Evolutionary conservation across 768 basidiomycete genomes (phyloP), one percentile per base, ranked within the genome.

Genomic region (Termitomyces sp.): DNA sequence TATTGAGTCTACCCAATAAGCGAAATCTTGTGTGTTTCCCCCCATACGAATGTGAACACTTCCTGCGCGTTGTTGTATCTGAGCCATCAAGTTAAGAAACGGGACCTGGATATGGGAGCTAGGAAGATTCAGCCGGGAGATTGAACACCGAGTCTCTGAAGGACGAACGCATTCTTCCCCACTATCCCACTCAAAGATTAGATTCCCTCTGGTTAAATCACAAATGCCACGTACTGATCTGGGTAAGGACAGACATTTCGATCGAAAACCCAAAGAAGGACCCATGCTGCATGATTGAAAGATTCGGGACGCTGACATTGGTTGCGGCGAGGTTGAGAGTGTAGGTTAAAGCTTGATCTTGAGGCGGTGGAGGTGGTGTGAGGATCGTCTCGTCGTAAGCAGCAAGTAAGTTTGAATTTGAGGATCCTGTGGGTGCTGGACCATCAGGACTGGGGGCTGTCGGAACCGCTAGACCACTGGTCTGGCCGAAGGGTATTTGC

Each of bases 251-350:
- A 39, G 87, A 88, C 74, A 89, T 78, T 67, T 91, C 89, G 36
- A 91, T 78, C 3, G 85, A 88, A 65, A 91, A 89, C 5, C 87
- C 88, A 53, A 83, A 77, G 60, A 89, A 89, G 12, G 81, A 76
- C 18, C 83, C 85, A 51, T 55, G 48, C 40, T 75, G 76, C 41
- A 69, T 66, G 27, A 77, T 76, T 5, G 75, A 76, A 23, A 76
- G 49, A 1, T 70, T 70, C 3, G 57, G 56, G 3, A 74, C 73
- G 11, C 57, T 63, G 3, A 57, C 63, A 27, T 69, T 75, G 48
- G 64, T 66, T 7, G 56, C 59, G 51, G 72, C 67, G 13, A 85
- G 68, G 47, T 75, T 70, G 1, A 86, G 57, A 15, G 66, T 67
- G 57, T 83, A 84, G 5, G 65, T 74, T 4, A 73, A 63, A 7